Conservation (phyloP, 306 rosid genomes). For the Acacia crassicarpa region DNA sequence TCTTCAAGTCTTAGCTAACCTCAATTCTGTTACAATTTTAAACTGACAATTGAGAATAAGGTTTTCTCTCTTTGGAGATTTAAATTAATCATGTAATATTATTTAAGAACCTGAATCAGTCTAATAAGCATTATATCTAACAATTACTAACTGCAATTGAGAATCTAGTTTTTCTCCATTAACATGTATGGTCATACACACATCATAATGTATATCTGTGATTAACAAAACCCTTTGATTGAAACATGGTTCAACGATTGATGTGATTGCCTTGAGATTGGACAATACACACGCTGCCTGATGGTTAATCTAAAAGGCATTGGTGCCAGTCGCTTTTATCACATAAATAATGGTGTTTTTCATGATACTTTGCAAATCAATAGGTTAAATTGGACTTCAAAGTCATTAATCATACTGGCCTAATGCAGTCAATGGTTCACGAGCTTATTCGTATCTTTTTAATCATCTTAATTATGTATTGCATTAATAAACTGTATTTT, state of each 20-base stretch:
- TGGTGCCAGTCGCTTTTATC: background rate
- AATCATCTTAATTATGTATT: background rate
- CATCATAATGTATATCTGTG: background rate
- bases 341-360: background rate
- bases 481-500: background rate
- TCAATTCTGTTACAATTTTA: background rate
- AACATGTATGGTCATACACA: background rate
- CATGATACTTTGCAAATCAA: background rate
- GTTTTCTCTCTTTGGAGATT: background rate
- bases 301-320: background rate
- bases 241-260: slow-evolving; percentile 1
- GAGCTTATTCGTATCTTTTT: background rate
- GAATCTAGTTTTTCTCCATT: background rate
- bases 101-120: background rate
- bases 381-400: background rate
- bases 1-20: background rate
- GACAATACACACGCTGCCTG: background rate
- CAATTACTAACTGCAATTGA: background rate
- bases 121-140: background rate
- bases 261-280: background rate
- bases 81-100: background rate
- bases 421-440: background rate
- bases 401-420: background rate
- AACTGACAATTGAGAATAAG: background rate
- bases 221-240: background rate